A percentile compares a stretch with the other conserved stretches of the same genome.
phyloP scores from a whole-genome alignment of 2,329 filamentous ascomycete genomes.

The Cadophora sp. region DNA sequence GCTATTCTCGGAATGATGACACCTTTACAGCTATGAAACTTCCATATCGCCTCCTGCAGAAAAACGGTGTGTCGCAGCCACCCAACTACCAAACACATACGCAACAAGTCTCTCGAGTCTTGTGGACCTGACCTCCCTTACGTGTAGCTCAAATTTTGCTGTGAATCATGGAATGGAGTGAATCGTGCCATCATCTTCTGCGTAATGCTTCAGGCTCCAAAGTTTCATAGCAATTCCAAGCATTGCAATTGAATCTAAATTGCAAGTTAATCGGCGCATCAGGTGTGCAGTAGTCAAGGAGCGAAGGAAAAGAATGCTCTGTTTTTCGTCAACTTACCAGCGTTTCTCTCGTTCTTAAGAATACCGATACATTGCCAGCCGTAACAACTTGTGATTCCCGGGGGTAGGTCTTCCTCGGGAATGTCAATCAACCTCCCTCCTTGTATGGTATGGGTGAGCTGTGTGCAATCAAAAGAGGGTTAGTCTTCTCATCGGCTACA shows the following conservation, averaged over 20 bases:
- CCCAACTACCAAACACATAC: too few relatives aligned
- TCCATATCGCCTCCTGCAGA: too few relatives aligned
- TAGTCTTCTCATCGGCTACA: too few relatives aligned
- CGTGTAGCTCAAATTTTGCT: neutral
- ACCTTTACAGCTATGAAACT: too few relatives aligned
- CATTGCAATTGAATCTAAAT: slow-evolving; percentile 1
- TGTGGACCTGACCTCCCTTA: too few relatives aligned
- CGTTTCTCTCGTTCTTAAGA: slow-evolving; percentile 2
- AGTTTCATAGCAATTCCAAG: slow-evolving; percentile 5
- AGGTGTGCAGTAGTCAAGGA: neutral
- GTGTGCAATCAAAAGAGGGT: too few relatives aligned
- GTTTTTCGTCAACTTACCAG: neutral
- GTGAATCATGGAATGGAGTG: neutral
- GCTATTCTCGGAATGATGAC: too few relatives aligned
- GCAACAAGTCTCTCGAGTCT: too few relatives aligned
- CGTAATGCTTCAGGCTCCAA: slow-evolving; percentile 11
- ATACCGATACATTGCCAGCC: neutral
- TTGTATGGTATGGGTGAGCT: slow-evolving; percentile 12
- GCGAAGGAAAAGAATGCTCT: too few relatives aligned
- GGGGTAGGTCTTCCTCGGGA: neutral
- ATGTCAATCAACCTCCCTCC: neutral
- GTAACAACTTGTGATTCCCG: neutral
- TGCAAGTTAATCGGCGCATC: neutral
- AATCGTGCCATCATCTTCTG: slow-evolving; percentile 7
- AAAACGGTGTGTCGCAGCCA: too few relatives aligned